These are phyloP conservation scores for Stygiomarasmius scandens DNA, from an alignment of 1,284 basidiomycete genomes.

Conservation along the genomic window DNA sequence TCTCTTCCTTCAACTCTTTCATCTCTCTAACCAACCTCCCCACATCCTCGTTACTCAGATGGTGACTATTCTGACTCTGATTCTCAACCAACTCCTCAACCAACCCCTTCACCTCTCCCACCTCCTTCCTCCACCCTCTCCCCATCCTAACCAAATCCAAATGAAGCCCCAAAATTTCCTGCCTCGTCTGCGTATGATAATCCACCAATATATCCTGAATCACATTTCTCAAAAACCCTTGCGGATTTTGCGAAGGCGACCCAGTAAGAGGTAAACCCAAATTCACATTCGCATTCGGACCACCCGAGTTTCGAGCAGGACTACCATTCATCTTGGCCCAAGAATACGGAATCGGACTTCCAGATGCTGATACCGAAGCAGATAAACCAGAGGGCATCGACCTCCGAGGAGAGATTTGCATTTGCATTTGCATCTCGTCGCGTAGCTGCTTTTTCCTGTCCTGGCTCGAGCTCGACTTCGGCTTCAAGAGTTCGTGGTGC, in stretches of 20 bases:
- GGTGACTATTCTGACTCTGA: no score
- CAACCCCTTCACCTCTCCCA: slow-evolving; percentile 61
- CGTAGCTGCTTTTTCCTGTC: slow-evolving; percentile 1
- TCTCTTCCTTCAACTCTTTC: slow-evolving; percentile 61
- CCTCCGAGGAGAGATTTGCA: slow-evolving; percentile 66
- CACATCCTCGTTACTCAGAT: slow-evolving; percentile 49
- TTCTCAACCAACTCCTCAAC: slow-evolving; percentile 66
- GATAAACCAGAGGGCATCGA: slow-evolving; percentile 29
- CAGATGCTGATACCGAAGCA: background rate
- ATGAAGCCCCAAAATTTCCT: slow-evolving; percentile 71
- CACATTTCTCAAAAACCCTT: slow-evolving; percentile 63
- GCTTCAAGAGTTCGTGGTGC: no score
- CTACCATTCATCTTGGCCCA: background rate
- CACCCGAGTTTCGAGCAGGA: no score
- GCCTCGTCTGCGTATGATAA: slow-evolving; percentile 64
- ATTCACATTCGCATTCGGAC: no score
- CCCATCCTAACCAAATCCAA: slow-evolving; percentile 72
- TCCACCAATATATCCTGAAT: slow-evolving; percentile 73
- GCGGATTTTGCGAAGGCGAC: slow-evolving; percentile 29
- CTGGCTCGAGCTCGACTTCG: no score
- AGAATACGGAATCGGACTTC: background rate
- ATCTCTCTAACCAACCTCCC: slow-evolving; percentile 61
- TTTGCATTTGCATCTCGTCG: slow-evolving; percentile 36
- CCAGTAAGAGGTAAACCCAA: no score
- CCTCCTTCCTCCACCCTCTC: slow-evolving; percentile 52